phyloP scores from a whole-genome alignment of 305 asterid genomes.

The Rubia peregrina region DNA sequence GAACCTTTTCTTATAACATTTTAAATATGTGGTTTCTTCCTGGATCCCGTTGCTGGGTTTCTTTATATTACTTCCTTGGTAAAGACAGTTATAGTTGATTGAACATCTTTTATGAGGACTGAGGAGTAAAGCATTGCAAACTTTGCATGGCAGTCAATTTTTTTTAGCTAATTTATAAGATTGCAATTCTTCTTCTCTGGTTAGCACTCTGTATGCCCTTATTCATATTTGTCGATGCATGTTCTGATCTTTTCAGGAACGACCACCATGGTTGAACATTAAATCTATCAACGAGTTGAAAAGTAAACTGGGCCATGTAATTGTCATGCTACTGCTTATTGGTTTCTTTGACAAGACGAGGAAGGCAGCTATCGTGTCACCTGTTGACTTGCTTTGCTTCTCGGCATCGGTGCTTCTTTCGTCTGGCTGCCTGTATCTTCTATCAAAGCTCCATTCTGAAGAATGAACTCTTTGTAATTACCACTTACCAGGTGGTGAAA shows the following conservation, averaged over 20 bases:
- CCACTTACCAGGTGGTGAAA: background rate
- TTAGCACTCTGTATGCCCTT: background rate
- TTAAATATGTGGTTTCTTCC: too few relatives aligned
- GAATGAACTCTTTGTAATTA: constrained; percentile 3
- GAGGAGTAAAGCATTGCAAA: too few relatives aligned
- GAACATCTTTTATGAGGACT: background rate
- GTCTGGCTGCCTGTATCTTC: constrained; percentile 66
- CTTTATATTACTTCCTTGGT: background rate
- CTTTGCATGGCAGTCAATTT: background rate
- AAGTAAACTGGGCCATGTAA: constrained; percentile 82
- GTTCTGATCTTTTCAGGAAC: constrained; percentile 41
- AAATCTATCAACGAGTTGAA: constrained; percentile 75
- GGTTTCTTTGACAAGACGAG: constrained; percentile 87
- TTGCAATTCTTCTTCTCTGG: background rate
- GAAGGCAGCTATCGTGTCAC: constrained; percentile 57
- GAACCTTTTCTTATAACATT: background rate
- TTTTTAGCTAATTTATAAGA: background rate
- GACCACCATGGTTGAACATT: constrained; percentile 80
- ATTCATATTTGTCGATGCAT: background rate
- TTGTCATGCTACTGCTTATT: constrained; percentile 84
- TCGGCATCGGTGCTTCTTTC: constrained; percentile 69
- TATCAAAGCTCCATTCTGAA: constrained; percentile 44
- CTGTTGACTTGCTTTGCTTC: constrained; percentile 84
- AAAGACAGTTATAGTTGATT: background rate
- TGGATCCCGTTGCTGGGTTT: background rate